A percentile compares a stretch with the other conserved stretches of the same genome.
Evolutionary conservation across 805 yeast genomes (phyloP).

Genomic region (Lipomyces starkeyi): DNA sequence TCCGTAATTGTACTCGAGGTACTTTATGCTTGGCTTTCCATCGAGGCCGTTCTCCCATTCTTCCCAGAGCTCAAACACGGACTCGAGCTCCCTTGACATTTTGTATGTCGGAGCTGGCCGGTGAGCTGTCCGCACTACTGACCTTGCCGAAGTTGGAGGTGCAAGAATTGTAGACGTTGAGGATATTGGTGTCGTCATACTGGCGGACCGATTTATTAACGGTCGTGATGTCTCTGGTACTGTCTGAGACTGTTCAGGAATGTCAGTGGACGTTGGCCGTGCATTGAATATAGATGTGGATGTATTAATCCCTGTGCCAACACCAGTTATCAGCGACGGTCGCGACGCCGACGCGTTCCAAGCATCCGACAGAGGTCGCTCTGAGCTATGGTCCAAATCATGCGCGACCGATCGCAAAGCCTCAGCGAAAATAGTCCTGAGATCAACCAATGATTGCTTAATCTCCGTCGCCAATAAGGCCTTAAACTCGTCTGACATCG

Average conservation of each 20-base stretch:
- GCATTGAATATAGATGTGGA: neutral
- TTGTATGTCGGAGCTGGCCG: slow-evolving; percentile 2
- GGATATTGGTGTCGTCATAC: neutral
- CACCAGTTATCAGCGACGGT: neutral
- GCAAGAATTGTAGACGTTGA: neutral
- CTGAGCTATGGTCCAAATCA: neutral
- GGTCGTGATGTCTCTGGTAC: neutral
- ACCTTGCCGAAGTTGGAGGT: neutral
- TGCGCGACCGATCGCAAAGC: neutral
- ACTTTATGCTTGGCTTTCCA: slow-evolving; percentile 4
- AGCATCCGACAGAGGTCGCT: neutral
- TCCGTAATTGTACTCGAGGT: slow-evolving; percentile 6
- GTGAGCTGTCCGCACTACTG: neutral
- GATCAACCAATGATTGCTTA: neutral
- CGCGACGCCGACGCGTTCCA: neutral
- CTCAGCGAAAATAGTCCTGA: neutral
- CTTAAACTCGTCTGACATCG: neutral
- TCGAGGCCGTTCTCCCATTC: slow-evolving; percentile 4
- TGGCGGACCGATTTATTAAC: neutral
- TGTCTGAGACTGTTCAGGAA: neutral
- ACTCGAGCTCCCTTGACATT: slow-evolving; percentile 4
- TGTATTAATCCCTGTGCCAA: neutral
- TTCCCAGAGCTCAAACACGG: slow-evolving; percentile 9
- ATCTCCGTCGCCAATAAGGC: neutral
- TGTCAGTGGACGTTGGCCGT: neutral